These are phyloP conservation scores for Talaromyces sp. DNA, from an alignment of 2,329 filamentous ascomycete genomes.

Conservation along the genomic window DNA sequence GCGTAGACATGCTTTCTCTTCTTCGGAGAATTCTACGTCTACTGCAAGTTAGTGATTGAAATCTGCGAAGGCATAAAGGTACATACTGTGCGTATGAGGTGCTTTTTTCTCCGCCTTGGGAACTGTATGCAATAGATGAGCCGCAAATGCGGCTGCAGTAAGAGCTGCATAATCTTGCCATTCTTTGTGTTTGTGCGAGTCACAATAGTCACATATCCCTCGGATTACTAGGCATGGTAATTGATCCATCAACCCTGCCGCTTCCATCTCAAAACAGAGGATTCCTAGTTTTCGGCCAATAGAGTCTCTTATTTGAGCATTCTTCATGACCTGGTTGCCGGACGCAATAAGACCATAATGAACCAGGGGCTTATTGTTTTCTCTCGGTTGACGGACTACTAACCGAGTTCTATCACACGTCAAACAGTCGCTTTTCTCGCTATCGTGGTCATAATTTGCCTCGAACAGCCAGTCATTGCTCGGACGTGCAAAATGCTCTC, in stretches of 20 bases:
- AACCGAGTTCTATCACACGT: neutral
- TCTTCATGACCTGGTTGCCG: constrained; percentile 23
- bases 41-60: neutral
- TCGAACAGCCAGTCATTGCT: constrained; percentile 1
- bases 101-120: neutral
- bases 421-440: neutral
- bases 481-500: neutral
- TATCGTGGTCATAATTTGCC: neutral
- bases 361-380: neutral
- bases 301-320: constrained; percentile 20
- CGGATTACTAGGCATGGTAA: constrained; percentile 18
- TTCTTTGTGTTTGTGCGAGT: constrained; percentile 19
- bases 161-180: constrained; percentile 20
- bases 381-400: neutral
- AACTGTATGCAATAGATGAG: neutral
- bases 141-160: constrained; percentile 16
- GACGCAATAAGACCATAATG: constrained; percentile 24
- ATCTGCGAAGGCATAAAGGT: neutral
- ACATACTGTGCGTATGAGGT: neutral
- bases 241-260: no score
- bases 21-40: neutral
- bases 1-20: neutral
- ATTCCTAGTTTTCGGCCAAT: neutral
- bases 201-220: constrained; percentile 20
- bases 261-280: constrained; percentile 18